A percentile compares a stretch with the other conserved stretches of the same genome.
These are phyloP conservation scores for Claviceps sp. DNA, from an alignment of 2,329 filamentous ascomycete genomes.

Conservation along the genomic window DNA sequence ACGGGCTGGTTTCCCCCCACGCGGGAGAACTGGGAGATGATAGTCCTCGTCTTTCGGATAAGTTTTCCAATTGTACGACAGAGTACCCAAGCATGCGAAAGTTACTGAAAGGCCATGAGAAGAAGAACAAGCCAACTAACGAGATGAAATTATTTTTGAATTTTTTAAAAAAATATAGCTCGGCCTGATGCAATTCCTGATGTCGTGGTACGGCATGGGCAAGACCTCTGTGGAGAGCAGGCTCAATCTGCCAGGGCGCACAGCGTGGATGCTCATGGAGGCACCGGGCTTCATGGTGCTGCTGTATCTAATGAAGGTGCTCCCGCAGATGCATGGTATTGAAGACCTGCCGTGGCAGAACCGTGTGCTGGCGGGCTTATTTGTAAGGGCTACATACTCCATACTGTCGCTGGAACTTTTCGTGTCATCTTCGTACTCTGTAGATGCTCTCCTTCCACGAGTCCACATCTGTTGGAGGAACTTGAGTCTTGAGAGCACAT, in stretches of 20 bases:
- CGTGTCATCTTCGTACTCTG: no score
- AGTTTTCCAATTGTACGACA: conserved; percentile 34
- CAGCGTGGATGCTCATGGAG: conserved; percentile 87
- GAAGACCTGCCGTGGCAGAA: conserved; percentile 60
- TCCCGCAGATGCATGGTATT: conserved; percentile 47
- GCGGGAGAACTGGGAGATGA: conserved; percentile 41
- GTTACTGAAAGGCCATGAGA: no score
- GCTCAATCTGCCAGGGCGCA: conserved; percentile 78
- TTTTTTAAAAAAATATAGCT: conserved; percentile 33
- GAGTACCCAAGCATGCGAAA: background rate
- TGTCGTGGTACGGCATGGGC: conserved; percentile 79
- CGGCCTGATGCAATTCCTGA: conserved; percentile 59
- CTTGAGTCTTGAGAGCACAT: no score
- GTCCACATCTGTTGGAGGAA: no score
- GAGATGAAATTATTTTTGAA: background rate
- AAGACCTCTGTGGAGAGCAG: conserved; percentile 68
- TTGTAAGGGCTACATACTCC: conserved; percentile 25
- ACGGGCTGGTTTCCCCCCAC: conserved; percentile 44
- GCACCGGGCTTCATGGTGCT: conserved; percentile 62
- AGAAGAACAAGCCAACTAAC: no score
- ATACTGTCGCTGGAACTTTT: background rate
- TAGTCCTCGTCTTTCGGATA: conserved; percentile 40
- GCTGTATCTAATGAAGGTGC: conserved; percentile 62
- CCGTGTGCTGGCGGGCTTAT: conserved; percentile 59
- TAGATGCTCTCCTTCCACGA: no score